Base-by-base conservation (phyloP, 2,329 filamentous ascomycete species). In the Aspergillus terreus region DNA sequence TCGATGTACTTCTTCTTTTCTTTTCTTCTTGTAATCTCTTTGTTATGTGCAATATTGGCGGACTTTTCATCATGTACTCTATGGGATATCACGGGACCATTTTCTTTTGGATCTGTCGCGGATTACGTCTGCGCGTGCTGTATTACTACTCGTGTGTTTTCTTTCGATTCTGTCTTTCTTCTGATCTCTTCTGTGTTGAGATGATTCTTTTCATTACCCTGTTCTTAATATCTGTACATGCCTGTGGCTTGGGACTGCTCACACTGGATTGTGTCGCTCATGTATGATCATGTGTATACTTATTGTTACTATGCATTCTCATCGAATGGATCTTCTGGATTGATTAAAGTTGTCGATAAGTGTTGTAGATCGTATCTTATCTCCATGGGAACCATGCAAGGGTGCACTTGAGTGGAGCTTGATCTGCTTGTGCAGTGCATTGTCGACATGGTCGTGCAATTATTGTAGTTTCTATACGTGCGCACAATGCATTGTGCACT, bases 11-110 rank as follows among this genome's bases (percentile, higher is more conserved):
- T 23, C n/a, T 46, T 42, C 32, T 21, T 30, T n/a, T 47, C 42
- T 19, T 23, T 30, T 21, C 46, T 48, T 41, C 12, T 23, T 23
- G 23, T 23, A 23, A 23, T 23, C 23, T 23, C 23, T 23, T 23
- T 23, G 23, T 23, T 23, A 15, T 50, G 41, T 36, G 46, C 35
- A 50, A 15, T 38, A 46, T 51, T 49, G 25, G 27, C 25, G 45
- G 25, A 35, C 44, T 27, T 30, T 14, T 32, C 36, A 35, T 46
- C 33, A 51, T 51, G 50, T 48, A 52, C 38, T 49, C 19, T 46
- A 46, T 45, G 50, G 46, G 46, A 32, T 32, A 19, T 52, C 49
- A 46, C 32, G 44, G 44, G 32, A 9, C 35, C 17, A 2, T 19
- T 49, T 41, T 14, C 42, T 47, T 41, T 23, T 45, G 17, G 12